Base-by-base conservation (phyloP, 148 eudicot genomes). In the Drosera capensis region DNA sequence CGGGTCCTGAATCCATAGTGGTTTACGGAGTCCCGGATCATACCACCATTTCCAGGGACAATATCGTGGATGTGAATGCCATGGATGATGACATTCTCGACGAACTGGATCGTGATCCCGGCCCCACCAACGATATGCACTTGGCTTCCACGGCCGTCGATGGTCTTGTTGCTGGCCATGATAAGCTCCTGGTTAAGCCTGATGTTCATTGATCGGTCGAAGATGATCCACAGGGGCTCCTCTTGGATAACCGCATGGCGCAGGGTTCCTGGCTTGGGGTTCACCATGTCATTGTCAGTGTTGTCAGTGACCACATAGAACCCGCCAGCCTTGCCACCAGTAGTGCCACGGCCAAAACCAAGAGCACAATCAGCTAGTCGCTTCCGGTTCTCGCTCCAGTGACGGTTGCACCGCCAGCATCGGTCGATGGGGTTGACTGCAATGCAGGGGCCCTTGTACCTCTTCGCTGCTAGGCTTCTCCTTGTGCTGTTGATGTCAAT, bases 341-440 rank as follows among this genome's bases (percentile, higher is more conserved):
- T 82, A 19, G 68, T 57, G 7, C 69, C 70, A 49, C 46, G 64
- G 1, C 77, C 93, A 14, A 78, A 82, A 0, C 86, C 93, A 0
- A 69, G 50, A 18, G 45, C 79, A 7, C 93, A 82, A 34, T 71
- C 77, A 0, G 73, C 82, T 14, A 82, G 39, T 19, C 58, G 60
- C 43, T 54, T 57, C 0, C 86, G 71, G 19, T 82, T 68, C 1
- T 46, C 20, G 0, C 50, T 68, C 93, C 93, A 82, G 43, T 78
- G 44, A 7, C 56, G 41, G 14, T 57, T 54, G 46, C 93, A 82
- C 40, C 93, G 70, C 86, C 93, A 82, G 41, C 93, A 81, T 11
- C 46, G 48, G 36, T 81, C 93, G 2, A 80, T 77, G 2, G 93
- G 93, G 59, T 81, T 81, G 11, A 82, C 69, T n/a, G 75, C 71